phyloP scores from a whole-genome alignment of 441 rosid species.

The Melastoma candidum region DNA sequence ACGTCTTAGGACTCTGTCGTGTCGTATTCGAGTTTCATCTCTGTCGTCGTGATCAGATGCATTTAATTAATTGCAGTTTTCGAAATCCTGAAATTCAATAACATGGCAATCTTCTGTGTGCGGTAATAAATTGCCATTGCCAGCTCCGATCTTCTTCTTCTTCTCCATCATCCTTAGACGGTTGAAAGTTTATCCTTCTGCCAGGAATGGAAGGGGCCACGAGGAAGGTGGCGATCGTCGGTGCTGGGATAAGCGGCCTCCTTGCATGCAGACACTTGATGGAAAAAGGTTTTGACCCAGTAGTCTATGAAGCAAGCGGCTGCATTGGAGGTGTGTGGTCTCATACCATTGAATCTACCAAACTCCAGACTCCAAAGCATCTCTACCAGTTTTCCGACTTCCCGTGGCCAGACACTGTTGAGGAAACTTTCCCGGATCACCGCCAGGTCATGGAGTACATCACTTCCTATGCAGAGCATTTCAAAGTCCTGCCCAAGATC shows the following conservation, averaged over 20 bases:
- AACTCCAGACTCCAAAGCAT: slow-evolving; percentile 18
- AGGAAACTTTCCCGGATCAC: slow-evolving; percentile 18
- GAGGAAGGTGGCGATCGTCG: slow-evolving; percentile 14
- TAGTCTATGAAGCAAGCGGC: slow-evolving; percentile 15
- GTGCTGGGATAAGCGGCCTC: slow-evolving; percentile 24
- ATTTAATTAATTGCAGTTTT: no score
- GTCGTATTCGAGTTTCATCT: no score
- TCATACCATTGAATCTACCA: slow-evolving; percentile 14
- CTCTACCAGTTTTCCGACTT: slow-evolving; percentile 24
- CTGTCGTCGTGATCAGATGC: no score
- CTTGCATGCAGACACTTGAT: slow-evolving; percentile 16
- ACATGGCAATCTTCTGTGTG: no score
- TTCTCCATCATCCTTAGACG: no score
- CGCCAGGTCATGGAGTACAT: slow-evolving; percentile 15
- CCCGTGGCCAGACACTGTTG: slow-evolving; percentile 16
- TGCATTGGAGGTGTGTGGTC: slow-evolving; percentile 22
- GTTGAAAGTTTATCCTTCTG: no score
- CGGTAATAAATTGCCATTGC: no score
- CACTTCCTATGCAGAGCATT: slow-evolving; percentile 16
- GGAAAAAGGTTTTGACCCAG: slow-evolving; percentile 13
- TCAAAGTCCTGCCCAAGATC: slow-evolving; percentile 18
- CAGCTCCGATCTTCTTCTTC: no score
- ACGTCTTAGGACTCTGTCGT: no score
- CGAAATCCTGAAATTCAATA: no score
- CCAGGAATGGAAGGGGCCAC: no score